Percentiles rank a stretch among this genome's conserved stretches.
These are phyloP conservation scores for Curvularia eragrostidis DNA, from an alignment of 2,329 filamentous ascomycete genomes.

Conservation along the genomic window DNA sequence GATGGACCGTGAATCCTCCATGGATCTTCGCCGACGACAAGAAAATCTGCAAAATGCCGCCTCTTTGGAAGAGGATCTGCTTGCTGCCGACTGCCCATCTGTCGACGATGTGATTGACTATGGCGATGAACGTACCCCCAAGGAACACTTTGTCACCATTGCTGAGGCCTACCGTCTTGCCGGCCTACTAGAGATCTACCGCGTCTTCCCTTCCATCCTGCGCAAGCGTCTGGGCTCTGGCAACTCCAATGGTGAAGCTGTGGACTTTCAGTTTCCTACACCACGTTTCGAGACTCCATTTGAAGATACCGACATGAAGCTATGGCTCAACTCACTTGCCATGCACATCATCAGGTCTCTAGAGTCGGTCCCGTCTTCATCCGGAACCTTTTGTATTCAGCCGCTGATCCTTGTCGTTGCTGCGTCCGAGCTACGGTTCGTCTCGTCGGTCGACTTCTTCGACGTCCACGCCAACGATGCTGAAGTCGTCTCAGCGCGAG, in stretches of 20 bases:
- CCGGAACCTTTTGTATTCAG: constrained; percentile 61
- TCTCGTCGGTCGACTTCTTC: constrained; percentile 48
- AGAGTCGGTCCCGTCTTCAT: constrained; percentile 59
- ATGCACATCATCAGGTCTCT: constrained; percentile 59
- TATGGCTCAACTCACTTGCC: constrained; percentile 60
- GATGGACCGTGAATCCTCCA: constrained; percentile 34
- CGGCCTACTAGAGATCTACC: constrained; percentile 62
- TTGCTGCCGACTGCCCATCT: constrained; percentile 55
- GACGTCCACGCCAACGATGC: constrained; percentile 53
- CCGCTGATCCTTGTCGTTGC: constrained; percentile 60
- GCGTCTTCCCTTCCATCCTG: constrained; percentile 60
- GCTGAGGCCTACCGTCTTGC: constrained; percentile 62
- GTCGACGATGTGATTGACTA: constrained; percentile 58
- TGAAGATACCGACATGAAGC: constrained; percentile 43
- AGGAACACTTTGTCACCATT: constrained; percentile 60
- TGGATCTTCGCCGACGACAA: constrained; percentile 40
- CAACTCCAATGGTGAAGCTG: constrained; percentile 31
- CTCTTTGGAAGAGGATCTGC: constrained; percentile 57
- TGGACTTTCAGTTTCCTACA: constrained; percentile 43
- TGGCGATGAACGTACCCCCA: constrained; percentile 60
- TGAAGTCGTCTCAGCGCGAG: constrained; percentile 54
- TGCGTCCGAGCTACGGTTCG: constrained; percentile 59
- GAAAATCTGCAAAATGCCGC: constrained; percentile 49
- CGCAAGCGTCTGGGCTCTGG: constrained; percentile 51
- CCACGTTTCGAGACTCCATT: constrained; percentile 44